Base-by-base conservation (phyloP, 768 basidiomycete genomes). In the Pulveroboletus sp. region DNA sequence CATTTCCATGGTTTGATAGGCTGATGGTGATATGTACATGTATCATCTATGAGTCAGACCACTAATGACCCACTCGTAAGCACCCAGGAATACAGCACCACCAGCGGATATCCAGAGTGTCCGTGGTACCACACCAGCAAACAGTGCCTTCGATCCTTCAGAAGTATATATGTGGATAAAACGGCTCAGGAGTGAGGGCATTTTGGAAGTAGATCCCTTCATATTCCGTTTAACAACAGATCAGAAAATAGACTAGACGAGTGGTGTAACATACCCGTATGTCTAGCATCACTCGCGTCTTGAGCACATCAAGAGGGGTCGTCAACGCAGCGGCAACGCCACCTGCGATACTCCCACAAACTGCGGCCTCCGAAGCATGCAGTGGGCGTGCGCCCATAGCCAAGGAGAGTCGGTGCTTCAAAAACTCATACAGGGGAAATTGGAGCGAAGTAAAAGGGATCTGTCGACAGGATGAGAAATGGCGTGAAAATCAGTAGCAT, bases 31-130 rank as follows among this genome's bases (percentile, higher is more conserved):
- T n/a, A n/a, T n/a, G n/a, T n/a, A 45, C 43, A 17, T 11, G 13
- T 24, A 32, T 53, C 43, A 64, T 49, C 49, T 56, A 49, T 46
- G 56, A 54, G 62, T 75, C 11, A 88, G 64, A 3, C 75, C 71
- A 59, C 78, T 73, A 4, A 85, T 73, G 1, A 76, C 81, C 79
- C 82, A 86, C 67, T 99, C 95, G 60, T 97, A 99, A 41, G 92
- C 85, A n/a, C 96, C 96, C 22, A 99, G 76, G 68, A 99, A 99
- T 0, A 98, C 92, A 1, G 94, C 93, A 2, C 96, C 96, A 3
- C 96, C 96, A 2, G 90, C 84, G 2, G 92, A 93, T 62, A 99
- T 98, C 88, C 95, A 98, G 44, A 96, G 64, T 32, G 94, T 97
- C 63, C 96, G 80, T 22, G 95, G 95, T 8, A 94, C 77, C 35